phyloP scores from a whole-genome alignment of 2,329 filamentous ascomycete species.

The Colletotrichum incanum region DNA sequence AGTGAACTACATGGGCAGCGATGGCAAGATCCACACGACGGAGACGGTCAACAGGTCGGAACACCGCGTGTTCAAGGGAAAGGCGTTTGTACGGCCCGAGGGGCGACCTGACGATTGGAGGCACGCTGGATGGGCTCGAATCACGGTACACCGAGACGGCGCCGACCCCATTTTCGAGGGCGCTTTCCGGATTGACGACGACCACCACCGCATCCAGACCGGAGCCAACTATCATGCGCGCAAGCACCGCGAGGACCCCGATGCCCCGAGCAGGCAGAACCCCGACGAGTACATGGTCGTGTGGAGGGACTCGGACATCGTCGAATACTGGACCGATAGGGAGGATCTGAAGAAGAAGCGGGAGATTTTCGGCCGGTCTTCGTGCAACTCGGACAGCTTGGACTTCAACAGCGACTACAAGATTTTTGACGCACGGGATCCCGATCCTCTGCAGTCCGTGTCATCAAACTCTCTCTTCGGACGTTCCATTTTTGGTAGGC shows the following conservation, averaged over 20 bases:
- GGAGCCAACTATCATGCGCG: slow-evolving; percentile 81
- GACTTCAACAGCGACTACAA: slow-evolving; percentile 83
- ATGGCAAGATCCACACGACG: slow-evolving; percentile 78
- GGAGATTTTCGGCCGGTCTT: slow-evolving; percentile 59
- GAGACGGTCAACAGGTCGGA: slow-evolving; percentile 80
- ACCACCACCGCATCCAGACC: slow-evolving; percentile 90
- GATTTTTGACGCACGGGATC: slow-evolving; percentile 61
- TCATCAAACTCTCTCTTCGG: slow-evolving; percentile 80
- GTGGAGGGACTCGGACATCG: slow-evolving; percentile 91
- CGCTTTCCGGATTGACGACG: slow-evolving; percentile 83
- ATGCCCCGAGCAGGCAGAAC: slow-evolving; percentile 65
- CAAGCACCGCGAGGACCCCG: slow-evolving; percentile 80
- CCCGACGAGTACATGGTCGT: slow-evolving; percentile 86
- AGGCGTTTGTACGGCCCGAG: slow-evolving; percentile 77
- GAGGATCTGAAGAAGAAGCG: slow-evolving; percentile 74
- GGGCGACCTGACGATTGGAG: slow-evolving; percentile 74
- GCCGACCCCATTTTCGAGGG: slow-evolving; percentile 88
- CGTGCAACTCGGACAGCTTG: slow-evolving; percentile 83
- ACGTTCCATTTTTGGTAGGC: slow-evolving; percentile 79
- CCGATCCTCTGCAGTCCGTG: slow-evolving; percentile 69
- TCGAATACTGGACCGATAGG: slow-evolving; percentile 59
- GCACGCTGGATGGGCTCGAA: slow-evolving; percentile 88
- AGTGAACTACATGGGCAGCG: slow-evolving; percentile 78
- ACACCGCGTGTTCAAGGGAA: slow-evolving; percentile 89
- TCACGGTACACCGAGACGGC: slow-evolving; percentile 85